Percentiles rank a stretch among this genome's conserved stretches.
These are phyloP conservation scores for Sclerotiophoma versabilis DNA, from an alignment of 2,329 filamentous ascomycete species.

Conservation along the genomic window DNA sequence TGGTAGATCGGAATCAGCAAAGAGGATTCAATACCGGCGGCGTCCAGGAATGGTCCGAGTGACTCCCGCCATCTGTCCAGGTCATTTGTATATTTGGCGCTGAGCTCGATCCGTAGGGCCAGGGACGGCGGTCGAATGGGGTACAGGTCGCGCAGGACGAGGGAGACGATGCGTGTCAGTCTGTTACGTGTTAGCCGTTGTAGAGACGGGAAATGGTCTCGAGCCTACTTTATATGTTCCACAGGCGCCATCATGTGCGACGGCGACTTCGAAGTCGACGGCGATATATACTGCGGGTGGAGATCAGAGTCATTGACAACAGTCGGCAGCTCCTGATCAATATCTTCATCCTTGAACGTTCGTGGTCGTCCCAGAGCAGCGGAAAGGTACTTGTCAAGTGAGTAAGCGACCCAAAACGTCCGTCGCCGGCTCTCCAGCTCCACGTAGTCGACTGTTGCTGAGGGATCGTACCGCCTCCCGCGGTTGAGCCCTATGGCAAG, in stretches of 20 bases:
- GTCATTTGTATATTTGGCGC: slow-evolving; percentile 52
- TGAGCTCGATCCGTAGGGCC: slow-evolving; percentile 45
- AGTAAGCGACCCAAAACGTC: slow-evolving; percentile 70
- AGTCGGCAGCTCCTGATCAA: slow-evolving; percentile 60
- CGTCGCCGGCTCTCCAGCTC: slow-evolving; percentile 62
- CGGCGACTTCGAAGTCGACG: slow-evolving; percentile 39
- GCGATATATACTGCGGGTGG: slow-evolving; percentile 34
- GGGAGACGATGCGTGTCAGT: slow-evolving; percentile 54
- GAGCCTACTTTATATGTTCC: slow-evolving; percentile 52
- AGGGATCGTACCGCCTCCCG: slow-evolving; percentile 42
- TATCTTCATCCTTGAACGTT: slow-evolving; percentile 68
- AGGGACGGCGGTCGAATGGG: slow-evolving; percentile 46
- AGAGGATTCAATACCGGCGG: slow-evolving; percentile 49
- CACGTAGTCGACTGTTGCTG: slow-evolving; percentile 53
- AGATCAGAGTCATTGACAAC: slow-evolving; percentile 47
- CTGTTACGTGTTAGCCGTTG: slow-evolving; percentile 20
- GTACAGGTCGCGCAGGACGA: slow-evolving; percentile 56
- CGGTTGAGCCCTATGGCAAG: slow-evolving; percentile 56
- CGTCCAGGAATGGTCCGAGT: slow-evolving; percentile 54
- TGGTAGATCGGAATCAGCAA: slow-evolving; percentile 59
- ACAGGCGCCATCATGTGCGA: slow-evolving; percentile 56
- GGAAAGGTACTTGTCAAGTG: slow-evolving; percentile 68
- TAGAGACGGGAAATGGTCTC: not conserved
- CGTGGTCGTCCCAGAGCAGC: slow-evolving; percentile 68
- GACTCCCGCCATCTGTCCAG: slow-evolving; percentile 56